These are phyloP conservation scores for Sphagnurus paluster DNA, from an alignment of 1,284 basidiomycete genomes.

Conservation along the genomic window DNA sequence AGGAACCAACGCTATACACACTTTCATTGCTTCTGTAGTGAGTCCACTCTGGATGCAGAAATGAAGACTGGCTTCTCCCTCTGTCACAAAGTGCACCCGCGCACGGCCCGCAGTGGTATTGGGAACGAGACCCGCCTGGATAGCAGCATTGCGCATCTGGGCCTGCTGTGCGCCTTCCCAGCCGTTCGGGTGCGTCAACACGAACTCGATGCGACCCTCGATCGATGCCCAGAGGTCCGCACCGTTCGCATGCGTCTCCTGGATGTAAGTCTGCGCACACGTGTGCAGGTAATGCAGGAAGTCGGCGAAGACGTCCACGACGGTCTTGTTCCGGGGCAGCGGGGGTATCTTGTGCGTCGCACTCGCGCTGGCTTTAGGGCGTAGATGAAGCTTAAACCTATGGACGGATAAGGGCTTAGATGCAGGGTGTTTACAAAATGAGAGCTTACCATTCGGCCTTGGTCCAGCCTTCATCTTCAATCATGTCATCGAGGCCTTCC, in stretches of 20 bases:
- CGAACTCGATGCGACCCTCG: constrained; percentile 19
- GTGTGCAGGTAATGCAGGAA: constrained; percentile 28
- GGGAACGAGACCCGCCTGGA: constrained; percentile 33
- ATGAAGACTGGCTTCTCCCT: constrained; percentile 43
- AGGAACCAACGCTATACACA: neutral
- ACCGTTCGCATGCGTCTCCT: constrained; percentile 24
- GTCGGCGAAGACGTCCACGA: constrained; percentile 50
- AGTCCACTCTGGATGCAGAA: constrained; percentile 31
- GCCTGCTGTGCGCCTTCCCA: constrained; percentile 42
- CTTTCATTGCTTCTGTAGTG: constrained; percentile 16
- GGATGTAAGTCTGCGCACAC: constrained; percentile 23
- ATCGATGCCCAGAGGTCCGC: constrained; percentile 18
- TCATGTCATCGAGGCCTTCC: constrained; percentile 39
- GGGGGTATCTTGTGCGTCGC: constrained; percentile 34
- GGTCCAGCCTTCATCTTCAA: constrained; percentile 46
- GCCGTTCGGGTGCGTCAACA: constrained; percentile 41
- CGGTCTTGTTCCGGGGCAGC: constrained; percentile 47
- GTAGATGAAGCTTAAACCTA: constrained; percentile 62
- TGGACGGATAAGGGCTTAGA: no score
- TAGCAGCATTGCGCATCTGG: constrained; percentile 36
- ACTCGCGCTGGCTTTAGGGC: constrained; percentile 30
- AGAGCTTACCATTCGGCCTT: constrained; percentile 54
- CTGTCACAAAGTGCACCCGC: constrained; percentile 38
- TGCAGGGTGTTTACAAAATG: no score
- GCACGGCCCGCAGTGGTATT: constrained; percentile 30